Percentiles rank a stretch among this genome's conserved stretches.
phyloP scores from a whole-genome alignment of 2,329 filamentous ascomycete species.

The Fusarium burgessii region DNA sequence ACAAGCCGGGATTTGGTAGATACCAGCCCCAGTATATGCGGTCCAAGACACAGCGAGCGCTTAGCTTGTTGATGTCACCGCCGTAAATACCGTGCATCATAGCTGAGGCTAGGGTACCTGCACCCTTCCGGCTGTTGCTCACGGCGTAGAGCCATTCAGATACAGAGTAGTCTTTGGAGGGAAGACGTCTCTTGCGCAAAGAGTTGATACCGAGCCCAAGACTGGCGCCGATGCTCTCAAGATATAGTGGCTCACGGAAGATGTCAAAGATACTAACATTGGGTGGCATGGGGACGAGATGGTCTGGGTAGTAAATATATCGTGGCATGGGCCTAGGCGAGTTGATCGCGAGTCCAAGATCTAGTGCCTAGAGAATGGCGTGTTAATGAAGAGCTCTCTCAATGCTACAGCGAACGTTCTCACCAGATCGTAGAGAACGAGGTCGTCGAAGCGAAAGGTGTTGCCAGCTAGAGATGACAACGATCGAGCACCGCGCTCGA shows the following conservation, averaged over 20 bases:
- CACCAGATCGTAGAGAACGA: conserved; percentile 79
- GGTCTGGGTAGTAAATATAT: conserved; percentile 91
- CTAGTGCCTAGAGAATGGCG: conserved; percentile 48
- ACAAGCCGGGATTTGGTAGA: conserved; percentile 47
- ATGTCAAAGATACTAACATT: conserved; percentile 42
- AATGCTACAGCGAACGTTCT: conserved; percentile 41
- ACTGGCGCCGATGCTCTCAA: conserved; percentile 47
- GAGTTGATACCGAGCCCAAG: conserved; percentile 45
- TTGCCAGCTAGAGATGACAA: conserved; percentile 66
- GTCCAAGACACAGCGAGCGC: conserved; percentile 70
- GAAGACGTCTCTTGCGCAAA: conserved; percentile 34
- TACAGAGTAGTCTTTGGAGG: conserved; percentile 51
- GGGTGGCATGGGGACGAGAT: conserved; percentile 58
- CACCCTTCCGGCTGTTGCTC: conserved; percentile 55
- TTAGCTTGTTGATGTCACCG: conserved; percentile 85
- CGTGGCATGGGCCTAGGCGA: conserved; percentile 65
- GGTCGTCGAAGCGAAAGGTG: conserved; percentile 65
- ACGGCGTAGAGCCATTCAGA: conserved; percentile 53
- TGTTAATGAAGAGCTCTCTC: conserved; percentile 24
- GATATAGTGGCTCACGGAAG: conserved; percentile 51
- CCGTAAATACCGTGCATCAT: conserved; percentile 91
- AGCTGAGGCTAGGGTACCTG: conserved; percentile 81
- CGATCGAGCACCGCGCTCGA: conserved; percentile 88
- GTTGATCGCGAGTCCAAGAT: conserved; percentile 57
- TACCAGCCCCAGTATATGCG: conserved; percentile 50